Conservation (phyloP, 2,329 filamentous ascomycete species). For the Esteya vermicola region DNA sequence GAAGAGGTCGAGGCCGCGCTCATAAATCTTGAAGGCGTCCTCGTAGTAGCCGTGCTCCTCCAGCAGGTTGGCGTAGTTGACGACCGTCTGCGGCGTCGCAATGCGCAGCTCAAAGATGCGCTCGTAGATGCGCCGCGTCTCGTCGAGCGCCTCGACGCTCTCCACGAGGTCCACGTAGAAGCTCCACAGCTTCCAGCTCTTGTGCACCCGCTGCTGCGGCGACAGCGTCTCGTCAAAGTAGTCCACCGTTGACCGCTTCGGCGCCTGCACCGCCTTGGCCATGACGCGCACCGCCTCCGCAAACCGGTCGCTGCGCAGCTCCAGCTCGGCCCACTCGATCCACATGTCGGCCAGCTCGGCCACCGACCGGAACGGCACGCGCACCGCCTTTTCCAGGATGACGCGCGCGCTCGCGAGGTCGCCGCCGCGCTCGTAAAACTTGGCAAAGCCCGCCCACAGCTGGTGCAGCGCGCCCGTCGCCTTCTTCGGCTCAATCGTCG, state of each 20-base stretch:
- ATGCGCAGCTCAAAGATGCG: conserved; percentile 96
- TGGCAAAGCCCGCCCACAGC: conserved; percentile 92
- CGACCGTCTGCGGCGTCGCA: conserved; percentile 92
- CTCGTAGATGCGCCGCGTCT: conserved; percentile 90
- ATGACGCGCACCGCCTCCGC: conserved; percentile 90
- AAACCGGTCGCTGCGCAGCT: conserved; percentile 89
- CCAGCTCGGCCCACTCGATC: conserved; percentile 99
- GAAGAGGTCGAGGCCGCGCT: conserved; percentile 93
- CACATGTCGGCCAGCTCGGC: conserved; percentile 93
- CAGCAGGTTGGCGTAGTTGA: conserved; percentile 92
- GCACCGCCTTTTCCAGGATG: conserved; percentile 96
- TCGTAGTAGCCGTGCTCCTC: conserved; percentile 94
- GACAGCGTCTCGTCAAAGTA: conserved; percentile 94
- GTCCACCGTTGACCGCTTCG: conserved; percentile 94
- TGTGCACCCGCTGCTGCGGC: conserved; percentile 92
- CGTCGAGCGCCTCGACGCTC: conserved; percentile 78
- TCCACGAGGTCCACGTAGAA: conserved; percentile 98
- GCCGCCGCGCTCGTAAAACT: conserved; percentile 83
- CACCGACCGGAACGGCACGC: conserved; percentile 97
- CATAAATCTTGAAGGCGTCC: conserved; percentile 95
- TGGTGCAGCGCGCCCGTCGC: conserved; percentile 88
- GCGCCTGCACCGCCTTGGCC: conserved; percentile 93
- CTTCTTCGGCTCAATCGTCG: conserved; percentile 85
- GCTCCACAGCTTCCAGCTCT: conserved; percentile 99
- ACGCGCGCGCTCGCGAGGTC: conserved; percentile 75